Evolutionary conservation across 139 green algal species (phyloP).

Genomic region (Volvox africanus): DNA sequence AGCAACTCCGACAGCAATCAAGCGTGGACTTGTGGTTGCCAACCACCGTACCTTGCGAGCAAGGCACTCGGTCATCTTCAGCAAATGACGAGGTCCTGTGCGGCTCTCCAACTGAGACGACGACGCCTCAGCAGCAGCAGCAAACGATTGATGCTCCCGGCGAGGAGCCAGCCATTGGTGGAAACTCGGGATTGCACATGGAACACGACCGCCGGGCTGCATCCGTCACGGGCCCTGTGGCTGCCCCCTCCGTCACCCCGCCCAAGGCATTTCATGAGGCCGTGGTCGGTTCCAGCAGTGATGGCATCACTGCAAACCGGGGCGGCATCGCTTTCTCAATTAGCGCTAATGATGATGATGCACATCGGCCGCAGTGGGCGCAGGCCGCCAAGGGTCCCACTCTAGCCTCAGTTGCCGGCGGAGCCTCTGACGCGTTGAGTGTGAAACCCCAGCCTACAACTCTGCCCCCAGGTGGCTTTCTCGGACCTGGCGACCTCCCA

Average conservation of each 20-base stretch:
- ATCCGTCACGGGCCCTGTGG: no score
- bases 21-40: background rate
- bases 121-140: background rate
- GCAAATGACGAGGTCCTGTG: slow-evolving; percentile 22
- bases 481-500: background rate
- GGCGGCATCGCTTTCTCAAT: slow-evolving; percentile 17
- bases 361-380: no score
- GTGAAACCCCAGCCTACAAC: background rate
- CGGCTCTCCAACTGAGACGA: slow-evolving; percentile 13
- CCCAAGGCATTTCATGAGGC: background rate
- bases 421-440: background rate
- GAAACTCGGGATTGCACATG: no score
- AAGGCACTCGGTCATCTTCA: background rate
- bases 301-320: background rate
- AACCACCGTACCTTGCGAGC: background rate
- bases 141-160: background rate
- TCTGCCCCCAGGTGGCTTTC: background rate
- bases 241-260: no score
- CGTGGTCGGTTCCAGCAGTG: background rate
- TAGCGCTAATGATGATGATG: background rate
- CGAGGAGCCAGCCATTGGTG: background rate
- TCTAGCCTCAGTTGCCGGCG: background rate
- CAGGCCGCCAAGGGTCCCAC: no score
- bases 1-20: background rate
- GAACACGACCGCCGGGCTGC: no score